Conservation (phyloP, 2,329 filamentous ascomycete genomes). For the Colletotrichum viniferum region DNA sequence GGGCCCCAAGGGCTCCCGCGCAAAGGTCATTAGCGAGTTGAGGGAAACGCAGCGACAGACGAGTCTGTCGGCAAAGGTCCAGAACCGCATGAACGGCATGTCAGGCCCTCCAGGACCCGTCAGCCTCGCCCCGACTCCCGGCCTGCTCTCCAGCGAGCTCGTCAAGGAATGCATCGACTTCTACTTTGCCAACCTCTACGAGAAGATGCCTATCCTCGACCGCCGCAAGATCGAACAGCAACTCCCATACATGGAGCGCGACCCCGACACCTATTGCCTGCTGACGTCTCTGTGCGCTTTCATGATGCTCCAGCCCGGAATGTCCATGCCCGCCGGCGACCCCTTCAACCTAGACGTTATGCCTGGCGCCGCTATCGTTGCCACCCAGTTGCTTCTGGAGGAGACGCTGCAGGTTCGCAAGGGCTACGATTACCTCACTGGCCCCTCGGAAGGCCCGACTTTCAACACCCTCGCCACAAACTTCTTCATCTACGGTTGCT, state of each 20-base stretch:
- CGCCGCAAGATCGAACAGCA: slow-evolving; percentile 63
- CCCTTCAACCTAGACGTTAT: slow-evolving; percentile 60
- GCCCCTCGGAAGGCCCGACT: slow-evolving; percentile 30
- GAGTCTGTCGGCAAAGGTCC: slow-evolving; percentile 65
- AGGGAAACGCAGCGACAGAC: slow-evolving; percentile 72
- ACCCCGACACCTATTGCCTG: slow-evolving; percentile 67
- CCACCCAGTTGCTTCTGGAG: slow-evolving; percentile 69
- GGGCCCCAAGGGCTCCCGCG: slow-evolving; percentile 74
- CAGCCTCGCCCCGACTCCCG: slow-evolving; percentile 58
- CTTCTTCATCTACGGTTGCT: slow-evolving; percentile 77
- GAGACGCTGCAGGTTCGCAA: slow-evolving; percentile 70
- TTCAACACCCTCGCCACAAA: slow-evolving; percentile 71
- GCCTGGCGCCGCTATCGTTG: slow-evolving; percentile 64
- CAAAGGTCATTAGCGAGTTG: slow-evolving; percentile 77
- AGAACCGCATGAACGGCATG: slow-evolving; percentile 63
- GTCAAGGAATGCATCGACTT: slow-evolving; percentile 71
- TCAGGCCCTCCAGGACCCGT: slow-evolving; percentile 51
- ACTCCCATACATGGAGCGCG: slow-evolving; percentile 64
- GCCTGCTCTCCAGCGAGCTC: slow-evolving; percentile 64
- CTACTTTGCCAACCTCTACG: slow-evolving; percentile 71
- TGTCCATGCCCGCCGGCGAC: slow-evolving; percentile 62
- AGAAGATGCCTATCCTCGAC: slow-evolving; percentile 66
- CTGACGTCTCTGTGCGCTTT: slow-evolving; percentile 69
- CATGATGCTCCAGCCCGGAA: slow-evolving; percentile 72
- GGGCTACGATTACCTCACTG: slow-evolving; percentile 63